phyloP scores from a whole-genome alignment of 768 basidiomycete genomes.

The Tylopilus plumbeoviolaceoides region DNA sequence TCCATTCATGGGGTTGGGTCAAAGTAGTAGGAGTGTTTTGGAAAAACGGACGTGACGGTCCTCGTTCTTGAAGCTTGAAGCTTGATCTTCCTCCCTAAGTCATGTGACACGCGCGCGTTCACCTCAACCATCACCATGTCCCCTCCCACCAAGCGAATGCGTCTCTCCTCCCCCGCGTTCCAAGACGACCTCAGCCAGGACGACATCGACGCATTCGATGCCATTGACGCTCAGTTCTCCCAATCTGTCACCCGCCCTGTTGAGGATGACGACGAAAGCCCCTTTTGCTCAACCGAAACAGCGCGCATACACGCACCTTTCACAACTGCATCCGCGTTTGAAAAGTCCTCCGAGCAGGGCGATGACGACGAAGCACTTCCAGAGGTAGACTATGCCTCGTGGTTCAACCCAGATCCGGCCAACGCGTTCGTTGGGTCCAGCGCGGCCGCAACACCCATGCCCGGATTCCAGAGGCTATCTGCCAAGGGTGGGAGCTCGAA shows the following conservation, averaged over 20 bases:
- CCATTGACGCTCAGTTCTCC: slow-evolving; percentile 43
- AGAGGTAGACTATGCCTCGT: slow-evolving; percentile 42
- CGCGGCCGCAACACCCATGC: slow-evolving; percentile 28
- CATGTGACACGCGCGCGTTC: slow-evolving; percentile 16
- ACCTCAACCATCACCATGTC: slow-evolving; percentile 1
- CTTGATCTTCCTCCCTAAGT: neutral
- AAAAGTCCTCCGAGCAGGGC: neutral
- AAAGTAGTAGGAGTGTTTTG: neutral
- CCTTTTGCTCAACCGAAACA: slow-evolving; percentile 11
- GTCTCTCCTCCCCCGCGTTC: slow-evolving; percentile 64
- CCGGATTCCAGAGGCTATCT: slow-evolving; percentile 19
- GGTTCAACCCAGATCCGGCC: slow-evolving; percentile 43
- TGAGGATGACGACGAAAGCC: slow-evolving; percentile 22
- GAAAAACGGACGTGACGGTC: neutral
- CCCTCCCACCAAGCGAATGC: slow-evolving; percentile 55
- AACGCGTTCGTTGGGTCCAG: slow-evolving; percentile 35
- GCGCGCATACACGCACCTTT: slow-evolving; percentile 19
- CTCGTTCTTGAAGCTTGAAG: no score
- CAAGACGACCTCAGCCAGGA: slow-evolving; percentile 55
- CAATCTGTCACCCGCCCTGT: slow-evolving; percentile 21
- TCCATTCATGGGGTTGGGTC: slow-evolving; percentile 43
- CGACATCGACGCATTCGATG: slow-evolving; percentile 53
- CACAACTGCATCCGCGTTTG: slow-evolving; percentile 11
- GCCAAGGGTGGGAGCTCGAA: slow-evolving; percentile 3
- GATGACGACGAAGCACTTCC: slow-evolving; percentile 32